Percentiles rank a stretch among this genome's conserved stretches.
Conservation (phyloP, 306 rosid genomes). For the Aeschynomene evenia region DNA sequence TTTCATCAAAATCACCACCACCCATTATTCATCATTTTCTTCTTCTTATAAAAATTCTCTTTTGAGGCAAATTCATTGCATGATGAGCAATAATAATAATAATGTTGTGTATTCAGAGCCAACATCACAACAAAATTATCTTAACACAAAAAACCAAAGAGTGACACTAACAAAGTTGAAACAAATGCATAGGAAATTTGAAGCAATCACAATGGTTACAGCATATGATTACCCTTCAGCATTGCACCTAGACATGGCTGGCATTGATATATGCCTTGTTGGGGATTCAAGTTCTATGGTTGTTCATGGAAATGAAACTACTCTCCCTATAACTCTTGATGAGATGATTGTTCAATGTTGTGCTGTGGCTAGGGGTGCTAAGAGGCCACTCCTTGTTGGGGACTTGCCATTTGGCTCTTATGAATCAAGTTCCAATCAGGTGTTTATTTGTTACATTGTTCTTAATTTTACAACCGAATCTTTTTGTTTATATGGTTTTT, state of each 20-base stretch:
- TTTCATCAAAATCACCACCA: too few relatives aligned
- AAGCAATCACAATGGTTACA: conserved; percentile 82
- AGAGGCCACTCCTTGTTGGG: conserved; percentile 73
- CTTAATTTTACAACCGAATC: too few relatives aligned
- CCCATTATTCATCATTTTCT: too few relatives aligned
- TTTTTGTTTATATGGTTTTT: not conserved
- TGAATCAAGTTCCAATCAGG: conserved; percentile 67
- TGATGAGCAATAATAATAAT: conserved; percentile 78
- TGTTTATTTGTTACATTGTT: too few relatives aligned
- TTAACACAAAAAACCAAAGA: conserved; percentile 41
- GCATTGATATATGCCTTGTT: conserved; percentile 67
- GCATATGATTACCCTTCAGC: conserved; percentile 93
- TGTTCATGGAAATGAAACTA: conserved; percentile 88
- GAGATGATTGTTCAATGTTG: conserved; percentile 84
- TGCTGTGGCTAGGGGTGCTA: conserved; percentile 80
- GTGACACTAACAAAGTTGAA: conserved; percentile 56
- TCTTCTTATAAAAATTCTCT: too few relatives aligned
- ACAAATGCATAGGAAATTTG: conserved; percentile 52
- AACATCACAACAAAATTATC: too few relatives aligned
- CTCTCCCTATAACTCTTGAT: conserved; percentile 61
- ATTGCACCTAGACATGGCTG: conserved; percentile 67
- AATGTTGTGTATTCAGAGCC: conserved; percentile 80
- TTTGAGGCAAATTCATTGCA: conserved; percentile 25
- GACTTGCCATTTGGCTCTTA: conserved; percentile 85
- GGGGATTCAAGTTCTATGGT: conserved; percentile 97